These are phyloP conservation scores for Balakata baccata DNA, from an alignment of 345 rosid genomes.

Conservation along the genomic window DNA sequence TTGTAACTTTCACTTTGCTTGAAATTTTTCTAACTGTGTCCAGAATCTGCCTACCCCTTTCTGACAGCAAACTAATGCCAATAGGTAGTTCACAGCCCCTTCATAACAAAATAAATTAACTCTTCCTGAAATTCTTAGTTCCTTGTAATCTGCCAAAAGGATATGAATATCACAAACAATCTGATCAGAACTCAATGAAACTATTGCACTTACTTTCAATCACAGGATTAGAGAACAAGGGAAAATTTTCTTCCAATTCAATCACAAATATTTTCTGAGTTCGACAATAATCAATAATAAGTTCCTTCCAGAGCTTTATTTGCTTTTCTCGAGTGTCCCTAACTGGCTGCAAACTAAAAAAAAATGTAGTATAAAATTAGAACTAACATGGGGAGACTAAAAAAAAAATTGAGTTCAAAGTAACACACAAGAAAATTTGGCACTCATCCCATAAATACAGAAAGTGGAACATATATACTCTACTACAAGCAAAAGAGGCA, in stretches of 20 bases:
- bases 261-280: constrained; percentile 62
- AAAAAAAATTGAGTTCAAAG: not conserved
- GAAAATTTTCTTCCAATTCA: constrained; percentile 75
- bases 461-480: not conserved
- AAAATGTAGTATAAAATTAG: not conserved
- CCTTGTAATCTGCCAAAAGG: not conserved
- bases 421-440: not conserved
- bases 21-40: not conserved
- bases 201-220: constrained; percentile 60
- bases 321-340: constrained; percentile 97
- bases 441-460: not conserved
- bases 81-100: not conserved
- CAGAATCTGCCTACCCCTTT: not conserved
- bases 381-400: not conserved
- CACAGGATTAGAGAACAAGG: constrained; percentile 70
- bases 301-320: constrained; percentile 87
- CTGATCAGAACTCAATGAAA: not conserved
- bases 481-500: too few relatives aligned
- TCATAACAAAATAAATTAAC: too few relatives aligned
- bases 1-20: not conserved
- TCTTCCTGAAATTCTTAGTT: not conserved
- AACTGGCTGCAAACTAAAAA: constrained; percentile 80
- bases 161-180: not conserved
- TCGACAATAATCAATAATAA: constrained; percentile 78
- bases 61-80: not conserved